phyloP scores from a whole-genome alignment of 768 basidiomycete species.

The Macrolepiota dolichaula region DNA sequence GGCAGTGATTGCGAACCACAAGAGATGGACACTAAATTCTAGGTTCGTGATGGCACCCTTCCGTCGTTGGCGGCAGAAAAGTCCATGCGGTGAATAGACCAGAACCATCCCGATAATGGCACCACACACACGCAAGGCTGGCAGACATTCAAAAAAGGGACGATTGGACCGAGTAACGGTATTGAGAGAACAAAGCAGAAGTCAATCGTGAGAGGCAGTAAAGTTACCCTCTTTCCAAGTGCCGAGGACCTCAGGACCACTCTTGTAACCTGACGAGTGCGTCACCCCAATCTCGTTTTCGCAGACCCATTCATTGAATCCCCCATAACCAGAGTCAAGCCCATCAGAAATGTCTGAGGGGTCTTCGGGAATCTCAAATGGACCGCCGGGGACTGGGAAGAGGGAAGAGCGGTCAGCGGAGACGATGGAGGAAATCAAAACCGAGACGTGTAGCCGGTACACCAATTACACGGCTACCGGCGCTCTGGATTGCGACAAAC shows the following conservation, averaged over 20 bases:
- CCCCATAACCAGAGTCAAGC: constrained; percentile 34
- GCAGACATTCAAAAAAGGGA: constrained; percentile 35
- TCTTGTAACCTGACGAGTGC: constrained; percentile 23
- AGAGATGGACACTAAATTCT: constrained; percentile 23
- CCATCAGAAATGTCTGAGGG: constrained; percentile 24
- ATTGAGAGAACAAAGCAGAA: constrained; percentile 24
- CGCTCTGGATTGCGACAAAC: constrained; percentile 24
- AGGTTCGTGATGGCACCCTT: constrained; percentile 24
- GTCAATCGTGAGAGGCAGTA: constrained; percentile 30
- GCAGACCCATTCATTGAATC: constrained; percentile 31
- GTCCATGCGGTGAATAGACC: constrained; percentile 33
- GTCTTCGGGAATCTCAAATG: constrained; percentile 28
- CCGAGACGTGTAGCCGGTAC: constrained; percentile 24
- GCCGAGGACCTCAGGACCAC: constrained; percentile 31
- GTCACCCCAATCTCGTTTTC: constrained; percentile 23
- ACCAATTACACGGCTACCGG: constrained; percentile 29
- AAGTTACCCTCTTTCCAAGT: constrained; percentile 35
- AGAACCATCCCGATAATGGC: constrained; percentile 28
- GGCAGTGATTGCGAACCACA: constrained; percentile 18
- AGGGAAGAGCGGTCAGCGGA: constrained; percentile 30
- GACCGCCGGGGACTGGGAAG: constrained; percentile 22
- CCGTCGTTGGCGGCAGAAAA: constrained; percentile 33
- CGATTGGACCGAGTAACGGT: constrained; percentile 25
- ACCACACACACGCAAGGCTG: constrained; percentile 26
- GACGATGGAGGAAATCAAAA: constrained; percentile 36